Evolutionary conservation across 1,284 basidiomycete species (phyloP).

Genomic region (Phellopilus nigrolimitatus): DNA sequence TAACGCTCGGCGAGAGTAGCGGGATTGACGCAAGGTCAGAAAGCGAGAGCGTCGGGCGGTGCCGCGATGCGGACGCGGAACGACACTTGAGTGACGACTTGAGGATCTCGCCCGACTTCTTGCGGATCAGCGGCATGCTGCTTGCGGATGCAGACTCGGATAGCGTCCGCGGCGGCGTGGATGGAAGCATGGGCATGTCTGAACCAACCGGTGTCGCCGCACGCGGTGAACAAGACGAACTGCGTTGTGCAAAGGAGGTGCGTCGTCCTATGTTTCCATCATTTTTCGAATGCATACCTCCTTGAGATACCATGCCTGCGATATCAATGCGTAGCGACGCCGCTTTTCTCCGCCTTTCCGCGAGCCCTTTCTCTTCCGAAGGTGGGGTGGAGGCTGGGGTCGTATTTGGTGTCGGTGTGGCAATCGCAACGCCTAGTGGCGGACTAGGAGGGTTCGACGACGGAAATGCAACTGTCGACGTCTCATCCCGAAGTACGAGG

Average conservation of each 20-base stretch:
- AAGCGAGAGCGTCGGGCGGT: constrained; percentile 28
- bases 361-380: not conserved
- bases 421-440: not conserved
- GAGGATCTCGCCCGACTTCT: constrained; percentile 91
- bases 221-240: not conserved
- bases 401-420: not conserved
- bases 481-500: not conserved
- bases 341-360: constrained; percentile 7
- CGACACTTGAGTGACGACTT: constrained; percentile 85
- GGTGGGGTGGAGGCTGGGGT: not conserved
- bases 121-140: constrained; percentile 50
- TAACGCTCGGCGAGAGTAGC: constrained; percentile 3
- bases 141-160: constrained; percentile 8
- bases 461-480: constrained; percentile 10
- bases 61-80: constrained; percentile 36
- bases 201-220: not conserved
- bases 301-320: not conserved
- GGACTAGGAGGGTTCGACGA: not conserved
- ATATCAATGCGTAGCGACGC: constrained; percentile 8
- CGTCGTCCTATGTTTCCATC: not conserved
- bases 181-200: not conserved
- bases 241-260: not conserved
- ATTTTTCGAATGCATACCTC: not conserved
- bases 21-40: constrained; percentile 4
- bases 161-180: not conserved